Conservation (phyloP, 2,329 filamentous ascomycete genomes). For the Colletotrichum chrysophilum region DNA sequence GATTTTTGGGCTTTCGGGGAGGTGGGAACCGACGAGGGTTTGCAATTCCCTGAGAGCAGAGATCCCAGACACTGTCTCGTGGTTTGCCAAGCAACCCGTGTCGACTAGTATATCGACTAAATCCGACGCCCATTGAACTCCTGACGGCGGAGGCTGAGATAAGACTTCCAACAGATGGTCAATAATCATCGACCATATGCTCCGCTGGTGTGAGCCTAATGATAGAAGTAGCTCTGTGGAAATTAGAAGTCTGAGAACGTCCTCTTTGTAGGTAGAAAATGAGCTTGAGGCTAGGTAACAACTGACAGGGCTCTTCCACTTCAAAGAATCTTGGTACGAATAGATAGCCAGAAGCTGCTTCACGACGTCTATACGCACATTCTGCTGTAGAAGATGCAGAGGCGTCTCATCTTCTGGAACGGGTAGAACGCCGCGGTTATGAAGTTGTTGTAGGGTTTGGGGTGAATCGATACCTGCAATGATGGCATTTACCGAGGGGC, state of each 20-base stretch:
- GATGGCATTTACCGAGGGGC: background rate
- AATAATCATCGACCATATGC: background rate
- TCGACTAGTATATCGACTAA: background rate
- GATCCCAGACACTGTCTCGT: background rate
- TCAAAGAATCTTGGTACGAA: background rate
- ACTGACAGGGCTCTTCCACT: background rate
- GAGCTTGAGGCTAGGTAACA: background rate
- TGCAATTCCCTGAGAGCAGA: background rate
- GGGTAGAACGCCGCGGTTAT: background rate
- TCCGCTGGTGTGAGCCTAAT: background rate
- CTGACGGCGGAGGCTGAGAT: background rate
- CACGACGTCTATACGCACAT: background rate
- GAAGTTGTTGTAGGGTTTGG: background rate
- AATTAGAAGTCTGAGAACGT: background rate
- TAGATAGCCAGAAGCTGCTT: background rate
- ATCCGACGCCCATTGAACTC: background rate
- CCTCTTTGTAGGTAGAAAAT: background rate
- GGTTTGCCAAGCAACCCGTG: background rate
- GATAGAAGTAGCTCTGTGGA: background rate
- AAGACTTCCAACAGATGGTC: background rate
- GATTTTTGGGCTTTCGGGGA: background rate
- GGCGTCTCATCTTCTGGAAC: background rate
- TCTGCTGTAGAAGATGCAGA: background rate
- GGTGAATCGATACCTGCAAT: background rate
- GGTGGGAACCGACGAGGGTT: background rate